Evolutionary conservation across 495 filamentous ascomycete species (phyloP), one percentile per base, ranked within the genome.

Genomic region (Trichoderma asperelloides): DNA sequence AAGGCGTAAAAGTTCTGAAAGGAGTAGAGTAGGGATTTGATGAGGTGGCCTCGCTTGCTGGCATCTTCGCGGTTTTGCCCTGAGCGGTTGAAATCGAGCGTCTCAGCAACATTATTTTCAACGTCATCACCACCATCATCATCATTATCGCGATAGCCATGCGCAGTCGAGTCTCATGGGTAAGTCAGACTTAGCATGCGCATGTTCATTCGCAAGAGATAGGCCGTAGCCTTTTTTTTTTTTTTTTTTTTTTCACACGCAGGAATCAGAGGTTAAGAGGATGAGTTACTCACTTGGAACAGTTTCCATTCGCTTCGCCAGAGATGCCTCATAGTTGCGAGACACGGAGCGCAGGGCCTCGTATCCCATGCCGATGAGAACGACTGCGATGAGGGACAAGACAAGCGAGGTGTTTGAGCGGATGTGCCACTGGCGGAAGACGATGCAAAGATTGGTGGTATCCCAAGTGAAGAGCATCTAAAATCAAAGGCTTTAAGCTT

Each of bases 391-490:
- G 69, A 98, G 88, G 40, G 93, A 96, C 71, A 91, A 73, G 73
- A 97, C 71, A 37, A 98, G 87, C 9, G 87, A 86, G 28, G 82
- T 67, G n/a, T 86, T 86, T 49, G 86, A 87, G 64, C 79, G 84
- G 76, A 98, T 80, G 73, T 88, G 95, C 95, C 95, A 98, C 79
- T 87, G 85, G 70, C 82, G 87, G 82, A 97, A 98, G 77, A 98
- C 83, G 73, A 98, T 93, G 84, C 95, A 98, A 68, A 98, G 90
- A 77, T 97, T 86, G 60, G 85, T 81, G 21, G 92, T 93, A 71
- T 90, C 84, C 96, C 95, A 98, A 65, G 92, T 98, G 78, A 98
- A 98, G 41, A 97, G 86, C 94, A 97, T 98, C 91, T 96, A 69
- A n/a, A 16, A 21, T 37, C 15, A 68, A 25, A 43, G 66, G n/a